Base-by-base conservation (phyloP, 148 eudicot species). In the Nepenthes mirabilis region DNA sequence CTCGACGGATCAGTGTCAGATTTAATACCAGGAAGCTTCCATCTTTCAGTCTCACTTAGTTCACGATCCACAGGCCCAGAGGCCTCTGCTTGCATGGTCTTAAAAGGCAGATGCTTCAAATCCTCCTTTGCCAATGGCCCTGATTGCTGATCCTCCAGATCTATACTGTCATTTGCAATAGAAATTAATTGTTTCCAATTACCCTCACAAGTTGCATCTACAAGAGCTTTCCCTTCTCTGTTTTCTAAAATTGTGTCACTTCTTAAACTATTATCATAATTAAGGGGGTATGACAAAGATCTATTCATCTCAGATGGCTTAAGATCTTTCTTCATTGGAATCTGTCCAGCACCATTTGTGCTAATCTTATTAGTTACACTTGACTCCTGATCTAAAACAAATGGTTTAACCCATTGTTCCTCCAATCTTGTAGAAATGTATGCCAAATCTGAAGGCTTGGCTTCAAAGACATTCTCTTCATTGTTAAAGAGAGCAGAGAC, bases 381-480 rank as follows among this genome's bases (percentile, higher is more conserved):
- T 37, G 73, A 63, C 23, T 60, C 62, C 40, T 62, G 50, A 61
- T 36, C 56, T 32, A 14, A 56, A 64, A 47, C 55, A 36, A 45
- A 60, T 36, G 64, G 68, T 55, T 67, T 56, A 36, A 55, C 58
- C 57, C 45, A 64, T 64, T 79, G 72, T 23, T 23, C 23, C 64
- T 68, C 73, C 37, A 56, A 58, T 58, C 11, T 65, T 14, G 58
- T 66, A 70, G 65, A 65, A 60, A 40, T 50, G 47, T 49, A 58
- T 34, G 80, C 59, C 55, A 37, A 12, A 47, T 68, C 67, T 33
- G 73, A 70, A 51, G 58, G n/a, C 14, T 52, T 58, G 57, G 68
- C 54, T 14, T 37, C 43, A 63, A 83, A 47, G 59, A 63, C 55
- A 52, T 59, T 75, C 55, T 78, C 76, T 68, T 75, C 88, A 65